Percentiles rank a stretch among this genome's conserved stretches.
These are phyloP conservation scores for Termitomyces heimii DNA, from an alignment of 768 basidiomycete species.

Conservation along the genomic window DNA sequence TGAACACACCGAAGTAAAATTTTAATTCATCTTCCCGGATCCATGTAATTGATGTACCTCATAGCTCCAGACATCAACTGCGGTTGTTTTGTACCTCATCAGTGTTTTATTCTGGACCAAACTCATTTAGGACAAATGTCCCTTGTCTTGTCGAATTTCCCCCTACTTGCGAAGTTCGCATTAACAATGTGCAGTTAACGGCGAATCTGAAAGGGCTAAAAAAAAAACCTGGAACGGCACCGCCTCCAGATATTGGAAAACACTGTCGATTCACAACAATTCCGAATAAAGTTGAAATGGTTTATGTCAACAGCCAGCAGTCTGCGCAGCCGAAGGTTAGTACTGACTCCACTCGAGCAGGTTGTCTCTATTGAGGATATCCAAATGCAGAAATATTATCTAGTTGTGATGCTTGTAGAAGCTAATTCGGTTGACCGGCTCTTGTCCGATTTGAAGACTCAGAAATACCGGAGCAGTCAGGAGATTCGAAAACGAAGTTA, in stretches of 20 bases:
- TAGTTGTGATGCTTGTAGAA: slow-evolving; percentile 82
- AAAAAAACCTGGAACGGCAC: slow-evolving; percentile 92
- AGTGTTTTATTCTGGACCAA: slow-evolving; percentile 52
- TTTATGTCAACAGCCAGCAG: slow-evolving; percentile 86
- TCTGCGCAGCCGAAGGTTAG: slow-evolving; percentile 67
- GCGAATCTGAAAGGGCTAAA: slow-evolving; percentile 88
- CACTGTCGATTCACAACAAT: slow-evolving; percentile 32
- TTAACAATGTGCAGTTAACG: slow-evolving; percentile 62
- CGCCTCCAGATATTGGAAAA: slow-evolving; percentile 68
- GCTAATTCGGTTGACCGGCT: slow-evolving; percentile 63
- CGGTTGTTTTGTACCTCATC: slow-evolving; percentile 88
- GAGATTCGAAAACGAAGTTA: slow-evolving; percentile 67
- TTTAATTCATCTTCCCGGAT: not conserved
- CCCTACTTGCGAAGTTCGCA: slow-evolving; percentile 84
- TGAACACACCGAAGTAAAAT: slow-evolving; percentile 51
- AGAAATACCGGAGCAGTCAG: slow-evolving; percentile 56
- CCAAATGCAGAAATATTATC: slow-evolving; percentile 71
- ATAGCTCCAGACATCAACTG: slow-evolving; percentile 69
- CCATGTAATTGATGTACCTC: slow-evolving; percentile 5
- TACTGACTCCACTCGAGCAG: not conserved
- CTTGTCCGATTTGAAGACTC: slow-evolving; percentile 61
- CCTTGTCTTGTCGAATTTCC: slow-evolving; percentile 88
- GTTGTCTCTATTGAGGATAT: slow-evolving; percentile 1
- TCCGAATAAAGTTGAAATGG: slow-evolving; percentile 75
- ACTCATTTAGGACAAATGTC: slow-evolving; percentile 46